These are phyloP conservation scores for Mortierella alpina DNA, from an alignment of 192 early-diverging fungal genomes.

Conservation along the genomic window DNA sequence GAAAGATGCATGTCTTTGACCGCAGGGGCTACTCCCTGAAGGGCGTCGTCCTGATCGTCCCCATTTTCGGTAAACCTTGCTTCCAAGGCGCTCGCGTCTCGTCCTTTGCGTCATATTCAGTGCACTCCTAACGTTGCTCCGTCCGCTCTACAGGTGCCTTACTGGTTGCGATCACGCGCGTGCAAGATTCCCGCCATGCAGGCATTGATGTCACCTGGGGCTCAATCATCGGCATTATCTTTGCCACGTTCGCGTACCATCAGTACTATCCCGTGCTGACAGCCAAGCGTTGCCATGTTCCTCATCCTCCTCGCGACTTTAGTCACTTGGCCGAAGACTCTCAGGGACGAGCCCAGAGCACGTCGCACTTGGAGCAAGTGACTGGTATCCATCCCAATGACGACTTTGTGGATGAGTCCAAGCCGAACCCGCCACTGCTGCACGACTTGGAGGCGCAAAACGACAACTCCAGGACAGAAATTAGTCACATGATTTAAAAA, in stretches of 20 bases:
- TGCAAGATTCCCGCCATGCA: slow-evolving; percentile 74
- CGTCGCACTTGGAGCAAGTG: slow-evolving; percentile 18
- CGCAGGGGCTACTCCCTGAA: slow-evolving; percentile 73
- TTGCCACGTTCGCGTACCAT: slow-evolving; percentile 73
- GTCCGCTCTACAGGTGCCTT: slow-evolving; percentile 39
- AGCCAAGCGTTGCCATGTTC: slow-evolving; percentile 15
- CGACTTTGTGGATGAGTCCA: slow-evolving; percentile 25
- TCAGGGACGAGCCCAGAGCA: slow-evolving; percentile 7
- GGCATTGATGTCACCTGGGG: slow-evolving; percentile 75
- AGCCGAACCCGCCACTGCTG: not conserved
- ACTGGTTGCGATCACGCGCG: slow-evolving; percentile 68
- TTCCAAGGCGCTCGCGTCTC: not conserved
- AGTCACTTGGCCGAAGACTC: slow-evolving; percentile 25
- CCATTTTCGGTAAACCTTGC: slow-evolving; percentile 43
- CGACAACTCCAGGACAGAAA: too few relatives aligned
- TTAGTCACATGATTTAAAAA: too few relatives aligned
- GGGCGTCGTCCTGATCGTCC: slow-evolving; percentile 68
- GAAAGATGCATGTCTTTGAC: slow-evolving; percentile 80
- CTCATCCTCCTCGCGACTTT: slow-evolving; percentile 28
- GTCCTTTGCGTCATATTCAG: not conserved
- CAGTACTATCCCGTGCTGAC: slow-evolving; percentile 72
- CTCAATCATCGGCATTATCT: slow-evolving; percentile 64
- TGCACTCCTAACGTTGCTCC: slow-evolving; percentile 23
- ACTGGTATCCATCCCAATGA: slow-evolving; percentile 34
- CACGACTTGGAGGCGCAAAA: slow-evolving; percentile 2